Percentiles rank a stretch among this genome's conserved stretches.
These are phyloP conservation scores for Geranium incanum DNA, from an alignment of 441 rosid species.

Conservation along the genomic window DNA sequence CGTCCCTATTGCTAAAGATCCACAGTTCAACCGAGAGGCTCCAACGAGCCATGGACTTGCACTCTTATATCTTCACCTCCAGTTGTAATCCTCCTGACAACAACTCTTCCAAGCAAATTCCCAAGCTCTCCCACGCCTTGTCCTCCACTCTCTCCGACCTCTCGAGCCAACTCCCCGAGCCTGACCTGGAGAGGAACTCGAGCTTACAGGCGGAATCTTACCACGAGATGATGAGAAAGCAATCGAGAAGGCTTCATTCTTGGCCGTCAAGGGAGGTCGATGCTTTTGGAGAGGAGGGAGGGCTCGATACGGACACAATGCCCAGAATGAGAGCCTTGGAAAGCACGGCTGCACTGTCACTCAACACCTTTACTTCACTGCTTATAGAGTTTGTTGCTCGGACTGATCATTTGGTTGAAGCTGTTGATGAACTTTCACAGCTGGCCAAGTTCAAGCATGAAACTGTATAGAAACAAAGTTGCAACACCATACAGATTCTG, in stretches of 20 bases:
- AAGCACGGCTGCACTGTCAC: conserved; percentile 54
- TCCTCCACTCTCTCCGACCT: conserved; percentile 19
- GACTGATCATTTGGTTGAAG: conserved; percentile 59
- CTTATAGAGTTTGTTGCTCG: conserved; percentile 62
- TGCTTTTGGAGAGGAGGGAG: conserved; percentile 46
- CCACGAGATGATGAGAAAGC: conserved; percentile 57
- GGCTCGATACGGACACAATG: conserved; percentile 19
- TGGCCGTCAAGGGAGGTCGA: conserved; percentile 58
- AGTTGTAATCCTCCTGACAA: conserved; percentile 26
- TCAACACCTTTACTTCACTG: conserved; percentile 49
- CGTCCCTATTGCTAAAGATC: conserved; percentile 35
- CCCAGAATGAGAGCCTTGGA: conserved; percentile 47
- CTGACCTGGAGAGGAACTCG: conserved; percentile 18
- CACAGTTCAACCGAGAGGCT: conserved; percentile 45
- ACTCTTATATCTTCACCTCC: conserved; percentile 40
- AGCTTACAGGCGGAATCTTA: conserved; percentile 32
- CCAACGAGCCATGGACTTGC: conserved; percentile 43
- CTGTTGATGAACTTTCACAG: conserved; percentile 46
- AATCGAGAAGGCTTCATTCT: conserved; percentile 43
- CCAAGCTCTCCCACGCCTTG: conserved; percentile 23
- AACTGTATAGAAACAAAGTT: conserved; percentile 17
- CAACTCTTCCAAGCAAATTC: conserved; percentile 23
- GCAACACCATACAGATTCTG: conserved; percentile 10
- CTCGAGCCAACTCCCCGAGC: conserved; percentile 18
- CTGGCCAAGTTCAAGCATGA: conserved; percentile 48